A percentile compares a stretch with the other conserved stretches of the same genome.
Conservation (phyloP, 2,329 filamentous ascomycete species). For the Exophiala alcalophila region DNA sequence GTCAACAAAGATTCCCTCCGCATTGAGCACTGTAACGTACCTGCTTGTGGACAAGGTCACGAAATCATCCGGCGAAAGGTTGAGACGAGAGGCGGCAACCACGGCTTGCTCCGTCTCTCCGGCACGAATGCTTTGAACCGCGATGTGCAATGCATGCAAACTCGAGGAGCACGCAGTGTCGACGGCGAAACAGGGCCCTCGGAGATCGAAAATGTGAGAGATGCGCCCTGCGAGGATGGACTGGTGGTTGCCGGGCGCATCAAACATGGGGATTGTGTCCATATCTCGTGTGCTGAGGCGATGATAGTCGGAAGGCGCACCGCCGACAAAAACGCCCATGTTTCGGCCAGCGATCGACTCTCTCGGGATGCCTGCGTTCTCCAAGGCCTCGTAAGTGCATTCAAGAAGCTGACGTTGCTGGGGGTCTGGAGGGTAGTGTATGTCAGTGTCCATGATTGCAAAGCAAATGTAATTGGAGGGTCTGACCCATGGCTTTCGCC, state of each 20-base stretch:
- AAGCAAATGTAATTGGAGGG: too few relatives aligned
- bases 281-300: slow-evolving; percentile 34
- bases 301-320: slow-evolving; percentile 22
- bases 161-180: slow-evolving; percentile 33
- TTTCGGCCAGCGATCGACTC: slow-evolving; percentile 18
- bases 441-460: too few relatives aligned
- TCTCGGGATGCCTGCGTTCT: slow-evolving; percentile 24
- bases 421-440: too few relatives aligned
- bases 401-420: slow-evolving; percentile 32
- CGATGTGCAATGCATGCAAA: slow-evolving; percentile 34
- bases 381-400: slow-evolving; percentile 28
- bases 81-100: slow-evolving; percentile 15
- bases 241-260: slow-evolving; percentile 26
- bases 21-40: neutral
- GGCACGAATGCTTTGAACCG: slow-evolving; percentile 28
- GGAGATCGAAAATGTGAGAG: slow-evolving; percentile 33
- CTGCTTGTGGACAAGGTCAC: neutral
- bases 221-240: slow-evolving; percentile 33
- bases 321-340: slow-evolving; percentile 22
- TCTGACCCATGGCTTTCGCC: slow-evolving; percentile 29
- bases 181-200: slow-evolving; percentile 31
- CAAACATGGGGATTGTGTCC: slow-evolving; percentile 22
- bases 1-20: too few relatives aligned
- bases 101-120: slow-evolving; percentile 19
- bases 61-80: neutral